A percentile compares a stretch with the other conserved stretches of the same genome.
Conservation (phyloP, 2,329 filamentous ascomycete species). For the Moelleriella libera region DNA sequence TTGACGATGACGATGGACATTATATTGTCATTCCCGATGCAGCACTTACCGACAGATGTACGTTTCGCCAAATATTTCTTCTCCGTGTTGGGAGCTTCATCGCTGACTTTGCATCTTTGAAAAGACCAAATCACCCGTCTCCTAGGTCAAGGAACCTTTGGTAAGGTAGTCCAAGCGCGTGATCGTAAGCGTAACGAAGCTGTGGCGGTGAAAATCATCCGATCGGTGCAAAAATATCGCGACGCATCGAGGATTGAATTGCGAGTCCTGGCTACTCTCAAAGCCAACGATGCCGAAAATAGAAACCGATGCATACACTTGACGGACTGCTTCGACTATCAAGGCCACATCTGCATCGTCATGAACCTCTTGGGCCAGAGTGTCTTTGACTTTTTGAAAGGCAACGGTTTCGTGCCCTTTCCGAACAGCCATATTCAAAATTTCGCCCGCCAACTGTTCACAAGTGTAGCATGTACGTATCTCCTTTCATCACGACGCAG, state of each 20-base stretch:
- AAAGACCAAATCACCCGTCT: conserved; percentile 78
- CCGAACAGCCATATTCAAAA: conserved; percentile 97
- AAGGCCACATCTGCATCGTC: conserved; percentile 85
- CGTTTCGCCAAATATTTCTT: conserved; percentile 22
- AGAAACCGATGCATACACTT: conserved; percentile 95
- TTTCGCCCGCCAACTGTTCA: conserved; percentile 90
- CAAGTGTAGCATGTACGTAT: conserved; percentile 88
- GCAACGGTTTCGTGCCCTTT: conserved; percentile 89
- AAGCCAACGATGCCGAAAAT: conserved; percentile 82
- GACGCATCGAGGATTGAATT: conserved; percentile 93
- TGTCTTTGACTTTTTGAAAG: conserved; percentile 96
- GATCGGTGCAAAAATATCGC: conserved; percentile 94
- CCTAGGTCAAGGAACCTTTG: conserved; percentile 92
- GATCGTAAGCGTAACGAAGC: conserved; percentile 63
- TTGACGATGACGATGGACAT: conserved; percentile 93
- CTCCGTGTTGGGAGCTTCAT: too few relatives aligned
- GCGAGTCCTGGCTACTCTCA: conserved; percentile 79
- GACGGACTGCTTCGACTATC: conserved; percentile 91
- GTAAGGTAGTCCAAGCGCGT: conserved; percentile 89
- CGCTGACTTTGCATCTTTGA: neutral
- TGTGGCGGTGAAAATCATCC: conserved; percentile 95
- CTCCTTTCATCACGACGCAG: neutral
- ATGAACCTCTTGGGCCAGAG: conserved; percentile 77
- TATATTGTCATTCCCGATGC: conserved; percentile 87
- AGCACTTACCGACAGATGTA: conserved; percentile 80